Base-by-base conservation (phyloP, 768 basidiomycete genomes). In the Mycena pura region DNA sequence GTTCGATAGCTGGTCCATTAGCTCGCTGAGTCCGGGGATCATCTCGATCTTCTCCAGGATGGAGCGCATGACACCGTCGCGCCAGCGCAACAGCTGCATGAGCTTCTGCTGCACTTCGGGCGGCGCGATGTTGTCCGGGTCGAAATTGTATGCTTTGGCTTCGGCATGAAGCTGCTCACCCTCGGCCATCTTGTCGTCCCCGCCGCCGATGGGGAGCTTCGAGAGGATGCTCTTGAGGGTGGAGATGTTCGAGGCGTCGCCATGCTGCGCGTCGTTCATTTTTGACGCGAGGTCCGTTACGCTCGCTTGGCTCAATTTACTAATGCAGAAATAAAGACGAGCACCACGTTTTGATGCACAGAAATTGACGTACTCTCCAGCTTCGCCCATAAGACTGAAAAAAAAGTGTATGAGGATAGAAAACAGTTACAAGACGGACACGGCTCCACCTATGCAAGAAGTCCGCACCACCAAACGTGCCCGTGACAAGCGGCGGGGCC, bases 401-500 rank as follows among this genome's bases (percentile, higher is more conserved):
- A 63, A 88, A 76, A n/a, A n/a, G n/a, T n/a, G n/a, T n/a, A n/a
- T n/a, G n/a, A n/a, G n/a, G n/a, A n/a, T n/a, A n/a, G n/a, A n/a
- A n/a, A n/a, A n/a, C n/a, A n/a, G n/a, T n/a, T n/a, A n/a, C n/a
- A n/a, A n/a, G n/a, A n/a, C n/a, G n/a, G n/a, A n/a, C n/a, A n/a
- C n/a, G n/a, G n/a, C n/a, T n/a, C n/a, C n/a, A 31, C 45, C 24
- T 36, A 27, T 41, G 63, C 19, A 55, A 10, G 40, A 44, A 22
- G 27, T 49, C 65, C 73, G 51, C 61, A 73, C 81, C 77, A n/a
- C 88, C 86, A 71, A 90, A 90, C 0, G 87, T 87, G 11, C 88
- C 88, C 5, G 88, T 89, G 15, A 89, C 82, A 34, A 90, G 80
- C 57, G 88, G 88, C 1, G 86, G 86, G 1, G 84, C 83, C 27